Evolutionary conservation across 345 rosid species (phyloP).

Genomic region (Hibiscus trionum): DNA sequence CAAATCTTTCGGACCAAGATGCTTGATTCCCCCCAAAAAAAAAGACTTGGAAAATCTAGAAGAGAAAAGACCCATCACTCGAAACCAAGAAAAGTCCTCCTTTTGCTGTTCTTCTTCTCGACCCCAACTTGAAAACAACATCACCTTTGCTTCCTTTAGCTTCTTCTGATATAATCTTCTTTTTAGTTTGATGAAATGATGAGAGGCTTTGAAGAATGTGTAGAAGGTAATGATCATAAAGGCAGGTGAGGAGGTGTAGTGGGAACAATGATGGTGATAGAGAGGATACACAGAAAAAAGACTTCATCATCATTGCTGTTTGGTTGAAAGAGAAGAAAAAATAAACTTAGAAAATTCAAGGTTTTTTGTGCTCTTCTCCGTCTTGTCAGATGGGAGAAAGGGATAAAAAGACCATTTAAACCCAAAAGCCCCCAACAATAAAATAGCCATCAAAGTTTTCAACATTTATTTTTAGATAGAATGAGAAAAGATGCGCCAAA

Average conservation of each 20-base stretch:
- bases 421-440: not conserved
- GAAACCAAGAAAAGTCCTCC: not conserved
- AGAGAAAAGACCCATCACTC: constrained; percentile 5
- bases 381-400: constrained; percentile 4
- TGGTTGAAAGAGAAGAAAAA: constrained; percentile 14
- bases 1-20: constrained; percentile 39
- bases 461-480: not conserved
- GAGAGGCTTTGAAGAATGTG: not conserved
- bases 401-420: not conserved
- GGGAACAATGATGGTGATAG: constrained; percentile 28
- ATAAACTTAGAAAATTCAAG: constrained; percentile 2
- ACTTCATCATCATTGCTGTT: constrained; percentile 32
- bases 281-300: constrained; percentile 13
- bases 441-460: not conserved
- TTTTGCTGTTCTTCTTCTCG: not conserved
- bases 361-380: constrained; percentile 3
- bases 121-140: not conserved
- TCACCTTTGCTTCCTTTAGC: not conserved
- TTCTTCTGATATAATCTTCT: not conserved
- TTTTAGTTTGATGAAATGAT: constrained; percentile 7
- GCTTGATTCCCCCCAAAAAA: constrained; percentile 36
- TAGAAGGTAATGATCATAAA: not conserved
- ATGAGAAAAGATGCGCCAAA: too few relatives aligned
- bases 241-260: constrained; percentile 3
- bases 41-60: not conserved